Conservation (phyloP, 345 rosid genomes). For the Brassica rapa region DNA sequence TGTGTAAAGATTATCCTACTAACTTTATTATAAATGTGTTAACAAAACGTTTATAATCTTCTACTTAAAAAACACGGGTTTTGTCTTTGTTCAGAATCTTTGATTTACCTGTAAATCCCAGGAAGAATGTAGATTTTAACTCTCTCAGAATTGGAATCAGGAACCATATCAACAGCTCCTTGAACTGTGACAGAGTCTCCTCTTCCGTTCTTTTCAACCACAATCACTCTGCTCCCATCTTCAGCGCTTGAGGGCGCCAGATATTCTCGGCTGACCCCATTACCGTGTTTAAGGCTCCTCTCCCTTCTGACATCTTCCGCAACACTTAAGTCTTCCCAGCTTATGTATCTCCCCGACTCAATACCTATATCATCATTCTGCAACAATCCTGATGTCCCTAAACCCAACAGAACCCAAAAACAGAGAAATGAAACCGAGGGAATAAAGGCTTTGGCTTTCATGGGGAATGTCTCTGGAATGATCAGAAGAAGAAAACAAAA, state of each 20-base stretch:
- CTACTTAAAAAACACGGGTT: background rate
- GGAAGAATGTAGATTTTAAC: constrained; percentile 76
- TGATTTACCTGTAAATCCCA: constrained; percentile 75
- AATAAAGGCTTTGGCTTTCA: constrained; percentile 30
- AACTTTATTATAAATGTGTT: background rate
- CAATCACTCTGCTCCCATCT: constrained; percentile 49
- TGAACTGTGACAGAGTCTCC: constrained; percentile 82
- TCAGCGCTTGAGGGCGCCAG: background rate
- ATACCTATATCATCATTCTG: background rate
- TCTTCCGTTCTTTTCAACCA: constrained; percentile 64
- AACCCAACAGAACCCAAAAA: constrained; percentile 9
- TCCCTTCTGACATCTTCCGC: constrained; percentile 7
- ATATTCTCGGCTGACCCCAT: background rate
- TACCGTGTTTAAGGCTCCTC: constrained; percentile 11
- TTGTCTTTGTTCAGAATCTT: background rate
- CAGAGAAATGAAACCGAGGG: constrained; percentile 26
- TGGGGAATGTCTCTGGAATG: constrained; percentile 13
- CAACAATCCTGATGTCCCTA: constrained; percentile 17
- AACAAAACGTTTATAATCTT: background rate
- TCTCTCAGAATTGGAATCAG: constrained; percentile 59
- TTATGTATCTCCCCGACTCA: constrained; percentile 44
- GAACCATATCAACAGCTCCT: constrained; percentile 83
- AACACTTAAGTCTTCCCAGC: constrained; percentile 77
- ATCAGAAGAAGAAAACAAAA: constrained; percentile 11
- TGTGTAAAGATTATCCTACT: constrained; percentile 36